Conservation (phyloP, 2,329 filamentous ascomycete species). For the Trichoderma asperellum region DNA sequence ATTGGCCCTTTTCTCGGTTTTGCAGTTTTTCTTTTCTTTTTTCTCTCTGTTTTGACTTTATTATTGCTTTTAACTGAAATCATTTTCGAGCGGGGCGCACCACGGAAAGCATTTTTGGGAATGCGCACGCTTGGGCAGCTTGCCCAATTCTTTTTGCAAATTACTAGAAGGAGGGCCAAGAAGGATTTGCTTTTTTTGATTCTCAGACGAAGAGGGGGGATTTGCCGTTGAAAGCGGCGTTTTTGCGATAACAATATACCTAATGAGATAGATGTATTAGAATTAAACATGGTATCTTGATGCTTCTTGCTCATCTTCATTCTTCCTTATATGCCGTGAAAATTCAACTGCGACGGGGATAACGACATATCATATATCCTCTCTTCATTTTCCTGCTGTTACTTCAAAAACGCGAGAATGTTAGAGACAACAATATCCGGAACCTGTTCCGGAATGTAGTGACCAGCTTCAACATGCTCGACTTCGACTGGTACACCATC, state of each 20-base stretch:
- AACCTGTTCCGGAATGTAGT: constrained; percentile 56
- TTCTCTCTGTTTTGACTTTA: background rate
- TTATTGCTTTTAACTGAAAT: constrained; percentile 10
- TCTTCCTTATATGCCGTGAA: background rate
- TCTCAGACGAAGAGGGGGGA: background rate
- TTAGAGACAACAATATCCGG: constrained; percentile 49
- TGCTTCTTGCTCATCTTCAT: background rate
- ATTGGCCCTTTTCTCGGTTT: constrained; percentile 5
- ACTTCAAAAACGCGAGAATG: constrained; percentile 8
- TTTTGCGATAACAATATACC: constrained; percentile 22
- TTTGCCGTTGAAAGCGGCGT: background rate
- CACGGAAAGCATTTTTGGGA: constrained; percentile 18
- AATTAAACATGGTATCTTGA: constrained; percentile 11
- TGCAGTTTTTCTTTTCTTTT: background rate
- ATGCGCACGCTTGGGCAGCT: constrained; percentile 1
- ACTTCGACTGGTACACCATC: constrained; percentile 45
- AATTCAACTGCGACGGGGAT: background rate
- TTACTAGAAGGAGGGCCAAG: constrained; percentile 11
- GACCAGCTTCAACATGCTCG: constrained; percentile 50
- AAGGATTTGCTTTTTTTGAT: background rate
- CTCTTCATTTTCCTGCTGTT: background rate
- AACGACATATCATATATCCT: background rate
- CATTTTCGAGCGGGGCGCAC: constrained; percentile 11
- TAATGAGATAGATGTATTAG: constrained; percentile 28
- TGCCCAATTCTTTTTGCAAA: background rate